Base-by-base conservation (phyloP, 805 yeast genomes). In the Suhomyces pyralidae region DNA sequence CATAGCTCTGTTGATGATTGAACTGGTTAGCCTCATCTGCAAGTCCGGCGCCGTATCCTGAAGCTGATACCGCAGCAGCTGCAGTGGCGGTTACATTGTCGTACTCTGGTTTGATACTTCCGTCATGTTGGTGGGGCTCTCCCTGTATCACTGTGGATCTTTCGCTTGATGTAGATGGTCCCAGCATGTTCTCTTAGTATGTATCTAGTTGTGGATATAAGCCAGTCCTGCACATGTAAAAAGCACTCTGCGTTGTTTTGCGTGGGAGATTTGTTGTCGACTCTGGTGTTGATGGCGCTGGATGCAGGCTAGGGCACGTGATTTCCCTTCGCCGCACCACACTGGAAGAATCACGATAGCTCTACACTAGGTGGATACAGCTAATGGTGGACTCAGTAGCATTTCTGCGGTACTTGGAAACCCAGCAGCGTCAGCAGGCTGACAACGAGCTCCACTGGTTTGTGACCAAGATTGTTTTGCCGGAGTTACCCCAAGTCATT, bases 401-500 rank as follows among this genome's bases (percentile, higher is more conserved):
- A 7, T 42, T 42, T 24, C 12, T 8, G 45, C 30, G 30, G 14
- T 7, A 24, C 30, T 17, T 42, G 19, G 26, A 20, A 12, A 24
- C n/a, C 45, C 26, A 22, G 32, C 49, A 46, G 32, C 30, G 36
- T 30, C 22, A 50, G 3, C 54, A 55, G 36, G 62, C 64, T 20
- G 65, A 64, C 34, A 50, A 51, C n/a, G 74, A 71, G 51, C 59
- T 70, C 15, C 72, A 69, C 49, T 71, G 75, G 76, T 63, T 66
- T 25, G 56, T 63, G 7, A 32, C 55, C 17, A 44, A 54, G 20
- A 55, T 67, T 30, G 58, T 68, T 9, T 49, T 48, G 17, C 70
- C 67, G 12, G 74, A 70, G 46, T 61, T 69, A 20, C 66, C 70
- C 25, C 73, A 69, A 45, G 59, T 70, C 2, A 56, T 64, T 2